Evolutionary conservation across 257 asterid species (phyloP), one percentile per base, ranked within the genome.

Genomic region (Thymus mandschuricus): DNA sequence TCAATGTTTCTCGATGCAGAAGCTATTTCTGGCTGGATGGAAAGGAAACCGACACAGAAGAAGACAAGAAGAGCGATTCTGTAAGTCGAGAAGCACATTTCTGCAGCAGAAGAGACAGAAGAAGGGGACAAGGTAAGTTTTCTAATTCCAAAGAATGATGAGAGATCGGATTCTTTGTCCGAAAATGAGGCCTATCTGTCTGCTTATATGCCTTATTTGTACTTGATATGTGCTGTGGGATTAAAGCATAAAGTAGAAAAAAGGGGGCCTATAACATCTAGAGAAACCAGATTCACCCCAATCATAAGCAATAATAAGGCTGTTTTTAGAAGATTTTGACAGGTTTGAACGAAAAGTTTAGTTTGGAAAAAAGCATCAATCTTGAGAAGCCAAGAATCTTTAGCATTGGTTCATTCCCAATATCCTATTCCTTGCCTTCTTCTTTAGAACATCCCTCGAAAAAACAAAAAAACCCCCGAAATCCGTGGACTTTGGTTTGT

Each of bases 321-420:
- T 89, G 95, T 75, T 86, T 21, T 78, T 84, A 78, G 86, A 87
- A 83, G 85, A 58, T 77, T 58, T 76, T 82, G 92, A 82, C 92
- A 78, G 83, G 92, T 92, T 92, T 92, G 96, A 92, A 92, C 74
- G 76, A 86, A 76, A 88, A 87, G 87, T 69, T 38, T 82, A 40
- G 73, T 43, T 72, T 21, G 21, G 66, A 64, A 74, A 80, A 76
- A 59, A 86, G 83, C 70, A 82, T 67, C 88, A 86, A 75, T 72
- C 86, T 85, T 81, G 82, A 85, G 96, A 89, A 87, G 96, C 96
- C 94, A 88, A 89, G 96, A 85, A 88, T 87, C 89, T 89, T 76
- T 75, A 4, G 65, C 71, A 63, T 51, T 76, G 78, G 89, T 83
- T 81, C 85, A 52, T 52, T 52, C 87, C 62, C 86, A 77, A 68